phyloP scores from a whole-genome alignment of 306 rosid species.

The Sicyos edulis region DNA sequence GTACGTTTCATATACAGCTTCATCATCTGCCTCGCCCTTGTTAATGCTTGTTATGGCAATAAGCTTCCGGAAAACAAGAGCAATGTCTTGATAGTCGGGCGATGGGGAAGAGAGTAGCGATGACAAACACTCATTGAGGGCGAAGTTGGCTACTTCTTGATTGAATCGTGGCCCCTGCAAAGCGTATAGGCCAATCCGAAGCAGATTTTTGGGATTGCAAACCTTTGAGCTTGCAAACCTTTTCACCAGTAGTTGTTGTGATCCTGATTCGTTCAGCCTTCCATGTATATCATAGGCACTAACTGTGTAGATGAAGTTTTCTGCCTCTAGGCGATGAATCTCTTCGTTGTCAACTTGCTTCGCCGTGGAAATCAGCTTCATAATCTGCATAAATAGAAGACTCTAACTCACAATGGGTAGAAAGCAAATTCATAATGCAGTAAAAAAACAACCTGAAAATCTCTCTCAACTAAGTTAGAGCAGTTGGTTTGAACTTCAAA shows the following conservation, averaged over 20 bases:
- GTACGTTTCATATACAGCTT: constrained; percentile 61
- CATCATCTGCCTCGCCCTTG: constrained; percentile 77
- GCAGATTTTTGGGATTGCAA: constrained; percentile 61
- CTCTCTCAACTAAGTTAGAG: neutral
- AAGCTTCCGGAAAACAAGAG: constrained; percentile 73
- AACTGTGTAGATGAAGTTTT: constrained; percentile 56
- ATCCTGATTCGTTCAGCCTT: constrained; percentile 57
- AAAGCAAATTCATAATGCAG: constrained; percentile 15
- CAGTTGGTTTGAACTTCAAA: neutral
- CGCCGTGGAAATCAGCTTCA: constrained; percentile 52
- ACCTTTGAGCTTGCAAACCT: constrained; percentile 58
- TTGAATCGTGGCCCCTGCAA: constrained; percentile 59
- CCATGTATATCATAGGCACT: constrained; percentile 70
- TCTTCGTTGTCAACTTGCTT: constrained; percentile 32
- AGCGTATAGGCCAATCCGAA: constrained; percentile 70
- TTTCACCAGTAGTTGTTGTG: constrained; percentile 53
- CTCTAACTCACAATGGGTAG: constrained; percentile 15
- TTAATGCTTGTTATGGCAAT: constrained; percentile 52
- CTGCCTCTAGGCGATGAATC: constrained; percentile 42
- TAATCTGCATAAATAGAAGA: constrained; percentile 51
- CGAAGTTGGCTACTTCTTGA: constrained; percentile 68
- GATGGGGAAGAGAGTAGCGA: constrained; percentile 57
- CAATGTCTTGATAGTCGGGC: constrained; percentile 61
- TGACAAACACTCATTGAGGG: constrained; percentile 75
- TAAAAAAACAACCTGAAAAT: neutral